Evolutionary conservation across 345 rosid species (phyloP), one percentile per base, ranked within the genome.

Genomic region (Aquilaria malaccensis): DNA sequence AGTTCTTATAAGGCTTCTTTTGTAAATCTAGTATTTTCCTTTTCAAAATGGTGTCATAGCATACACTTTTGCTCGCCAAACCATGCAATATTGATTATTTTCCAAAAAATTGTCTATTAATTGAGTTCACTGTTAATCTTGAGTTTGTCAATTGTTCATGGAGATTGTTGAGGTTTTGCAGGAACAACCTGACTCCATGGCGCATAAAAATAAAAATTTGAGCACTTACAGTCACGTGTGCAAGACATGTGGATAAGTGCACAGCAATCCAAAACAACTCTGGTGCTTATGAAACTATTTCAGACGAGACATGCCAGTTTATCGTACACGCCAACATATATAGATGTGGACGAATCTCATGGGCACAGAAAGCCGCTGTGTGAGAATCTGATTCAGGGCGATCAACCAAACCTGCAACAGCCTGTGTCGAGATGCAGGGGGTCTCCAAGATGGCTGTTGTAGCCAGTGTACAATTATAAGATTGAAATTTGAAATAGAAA

Each of bases 121-220:
- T 22, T 30, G 54, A 37, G 45, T n/a, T 31, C 22, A 10, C 14
- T n/a, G 11, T 31, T 59, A 13, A n/a, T 60, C 33, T 50, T 30
- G 6, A 7, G 48, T 45, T 45, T 31, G 11, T 52, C 41, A 49
- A 22, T 22, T 22, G 22, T 22, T 13, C 55, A 53, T 45, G 33
- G 13, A 50, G 48, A n/a, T 64, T 7, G 56, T 54, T 41, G 33
- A 54, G 4, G 41, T 65, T 53, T 72, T 84, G 66, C 82, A 91
- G 97, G 94, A 72, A 58, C 70, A 81, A 47, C 94, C 89, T 30
- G 80, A 76, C 62, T 88, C 81, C 50, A 62, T 66, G 55, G 70
- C 63, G 6, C 86, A 81, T 73, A 82, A 72, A 76, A 74, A 83
- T 52, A 83, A 75, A 72, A 58, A 64, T 51, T 68, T 81, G 30